Conservation (phyloP, 2,329 filamentous ascomycete genomes). For the Madurella fahalii region DNA sequence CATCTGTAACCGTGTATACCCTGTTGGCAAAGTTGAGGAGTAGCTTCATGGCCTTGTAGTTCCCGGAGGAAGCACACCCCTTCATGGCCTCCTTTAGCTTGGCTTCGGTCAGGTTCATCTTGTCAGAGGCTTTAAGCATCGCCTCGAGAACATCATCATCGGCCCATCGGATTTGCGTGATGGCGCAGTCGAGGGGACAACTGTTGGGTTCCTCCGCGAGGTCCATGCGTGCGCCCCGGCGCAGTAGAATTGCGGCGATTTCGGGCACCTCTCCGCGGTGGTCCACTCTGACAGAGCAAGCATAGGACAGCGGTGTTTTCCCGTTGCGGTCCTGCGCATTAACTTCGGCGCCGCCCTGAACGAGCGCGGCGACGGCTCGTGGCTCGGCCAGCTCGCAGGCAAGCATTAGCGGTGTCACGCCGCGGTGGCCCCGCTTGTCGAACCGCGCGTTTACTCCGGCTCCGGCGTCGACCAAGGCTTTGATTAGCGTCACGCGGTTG, state of each 20-base stretch:
- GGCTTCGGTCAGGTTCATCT: conserved; percentile 11
- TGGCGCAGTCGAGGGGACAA: conserved; percentile 21
- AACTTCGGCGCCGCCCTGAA: conserved; percentile 22
- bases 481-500: conserved; percentile 23
- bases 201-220: conserved; percentile 20
- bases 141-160: conserved; percentile 22
- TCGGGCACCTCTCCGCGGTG: conserved; percentile 22
- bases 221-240: conserved; percentile 21
- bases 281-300: conserved; percentile 17
- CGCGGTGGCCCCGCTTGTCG: conserved; percentile 20
- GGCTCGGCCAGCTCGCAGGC: conserved; percentile 24
- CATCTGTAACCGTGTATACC: conserved; percentile 15
- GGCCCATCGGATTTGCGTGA: conserved; percentile 22
- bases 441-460: conserved; percentile 23
- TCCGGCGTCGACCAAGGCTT: conserved; percentile 19
- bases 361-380: conserved; percentile 18
- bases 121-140: conserved; percentile 19
- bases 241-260: conserved; percentile 18
- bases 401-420: conserved; percentile 22
- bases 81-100: conserved; percentile 19
- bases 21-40: conserved; percentile 19
- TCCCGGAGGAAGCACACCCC: conserved; percentile 18
- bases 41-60: conserved; percentile 21
- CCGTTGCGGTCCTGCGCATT: conserved; percentile 22
- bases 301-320: conserved; percentile 20